Percentiles rank a stretch among this genome's conserved stretches.
Evolutionary conservation across 768 basidiomycete genomes (phyloP).

Genomic region (Podaxis pistillaris): DNA sequence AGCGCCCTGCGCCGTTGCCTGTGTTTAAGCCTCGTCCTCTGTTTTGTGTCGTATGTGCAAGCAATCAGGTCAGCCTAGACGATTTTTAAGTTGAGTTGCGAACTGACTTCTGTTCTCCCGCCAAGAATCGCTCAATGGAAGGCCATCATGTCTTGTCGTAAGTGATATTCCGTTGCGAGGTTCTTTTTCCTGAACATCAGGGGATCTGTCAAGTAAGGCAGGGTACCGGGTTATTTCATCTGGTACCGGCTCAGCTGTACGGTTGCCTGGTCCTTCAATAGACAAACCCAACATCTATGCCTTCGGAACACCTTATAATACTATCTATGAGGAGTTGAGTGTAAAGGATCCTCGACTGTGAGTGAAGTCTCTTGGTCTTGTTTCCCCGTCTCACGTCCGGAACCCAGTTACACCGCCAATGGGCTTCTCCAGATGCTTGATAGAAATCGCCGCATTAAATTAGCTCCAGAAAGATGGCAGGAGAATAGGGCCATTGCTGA

Average conservation of each 20-base stretch:
- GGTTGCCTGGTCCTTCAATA: conserved; percentile 92
- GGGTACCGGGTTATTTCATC: conserved; percentile 90
- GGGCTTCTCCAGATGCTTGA: conserved; percentile 96
- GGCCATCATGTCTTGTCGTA: conserved; percentile 89
- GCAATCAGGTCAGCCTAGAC: conserved; percentile 76
- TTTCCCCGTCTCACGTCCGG: conserved; percentile 8
- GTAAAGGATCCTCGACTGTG: conserved; percentile 82
- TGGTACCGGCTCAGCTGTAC: conserved; percentile 96
- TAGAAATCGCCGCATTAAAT: conserved; percentile 88
- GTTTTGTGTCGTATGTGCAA: conserved; percentile 99
- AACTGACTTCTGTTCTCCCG: conserved; percentile 18
- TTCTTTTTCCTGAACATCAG: conserved; percentile 12
- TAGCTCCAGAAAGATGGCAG: conserved; percentile 96
- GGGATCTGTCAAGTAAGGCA: conserved; percentile 62
- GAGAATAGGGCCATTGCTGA: conserved; percentile 88
- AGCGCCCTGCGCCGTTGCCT: conserved; percentile 3
- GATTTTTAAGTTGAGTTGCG: conserved; percentile 6
- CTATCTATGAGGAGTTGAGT: conserved; percentile 89
- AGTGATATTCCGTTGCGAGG: conserved; percentile 31
- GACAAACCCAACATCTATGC: conserved; percentile 97
- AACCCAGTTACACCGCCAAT: conserved; percentile 82
- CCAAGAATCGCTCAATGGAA: conserved; percentile 96
- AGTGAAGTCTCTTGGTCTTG: conserved; percentile 28
- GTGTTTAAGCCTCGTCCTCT: conserved; percentile 69
- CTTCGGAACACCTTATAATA: conserved; percentile 96